These are phyloP conservation scores for Penicillium fimorum DNA, from an alignment of 495 filamentous ascomycete genomes.

Conservation along the genomic window DNA sequence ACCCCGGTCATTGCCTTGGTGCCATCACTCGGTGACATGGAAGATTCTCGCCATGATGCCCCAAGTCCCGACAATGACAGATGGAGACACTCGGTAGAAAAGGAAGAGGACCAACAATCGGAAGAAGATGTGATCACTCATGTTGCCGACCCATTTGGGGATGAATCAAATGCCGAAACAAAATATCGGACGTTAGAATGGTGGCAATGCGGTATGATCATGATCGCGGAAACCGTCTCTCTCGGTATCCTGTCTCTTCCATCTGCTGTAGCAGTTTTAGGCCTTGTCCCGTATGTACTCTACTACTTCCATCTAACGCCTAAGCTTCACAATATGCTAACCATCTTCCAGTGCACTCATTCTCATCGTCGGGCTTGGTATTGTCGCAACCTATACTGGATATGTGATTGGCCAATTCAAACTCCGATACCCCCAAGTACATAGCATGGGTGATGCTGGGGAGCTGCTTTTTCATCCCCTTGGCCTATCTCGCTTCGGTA, in stretches of 20 bases:
- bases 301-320: neutral
- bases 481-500: slow-evolving; percentile 57
- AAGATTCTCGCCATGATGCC: neutral
- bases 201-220: slow-evolving; percentile 43
- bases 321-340: neutral
- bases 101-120: neutral
- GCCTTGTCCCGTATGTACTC: slow-evolving; percentile 45
- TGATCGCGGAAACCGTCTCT: slow-evolving; percentile 65
- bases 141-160: slow-evolving; percentile 25
- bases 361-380: slow-evolving; percentile 55
- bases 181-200: slow-evolving; percentile 37
- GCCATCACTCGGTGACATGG: neutral
- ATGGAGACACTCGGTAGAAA: neutral
- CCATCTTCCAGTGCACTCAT: slow-evolving; percentile 34
- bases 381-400: slow-evolving; percentile 52
- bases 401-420: slow-evolving; percentile 32
- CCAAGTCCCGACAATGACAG: neutral
- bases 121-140: neutral
- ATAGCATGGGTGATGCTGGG: slow-evolving; percentile 66
- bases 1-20: neutral
- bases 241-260: slow-evolving; percentile 62
- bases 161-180: slow-evolving; percentile 27
- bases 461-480: slow-evolving; percentile 57
- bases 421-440: slow-evolving; percentile 42
- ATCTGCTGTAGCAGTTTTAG: slow-evolving; percentile 54